phyloP scores from a whole-genome alignment of 331 rosid genomes.

The Dryas integrifolia region DNA sequence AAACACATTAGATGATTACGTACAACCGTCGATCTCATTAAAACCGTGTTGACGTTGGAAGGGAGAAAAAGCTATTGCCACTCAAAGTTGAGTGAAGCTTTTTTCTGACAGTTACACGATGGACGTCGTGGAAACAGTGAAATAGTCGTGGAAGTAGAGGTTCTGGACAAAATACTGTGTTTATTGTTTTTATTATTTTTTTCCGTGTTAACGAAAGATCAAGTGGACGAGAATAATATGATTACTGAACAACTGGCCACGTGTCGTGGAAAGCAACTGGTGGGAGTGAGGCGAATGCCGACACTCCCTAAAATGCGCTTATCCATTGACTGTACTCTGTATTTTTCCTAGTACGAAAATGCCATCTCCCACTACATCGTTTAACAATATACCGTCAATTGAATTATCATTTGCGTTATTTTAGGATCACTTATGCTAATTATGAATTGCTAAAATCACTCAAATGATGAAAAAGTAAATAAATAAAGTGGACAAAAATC shows the following conservation, averaged over 20 bases:
- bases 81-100: conserved; percentile 12
- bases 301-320: conserved; percentile 28
- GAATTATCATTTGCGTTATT: too few relatives aligned
- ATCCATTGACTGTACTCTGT: conserved; percentile 9
- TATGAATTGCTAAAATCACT: too few relatives aligned
- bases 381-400: neutral
- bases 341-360: conserved; percentile 19
- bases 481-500: neutral
- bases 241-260: conserved; percentile 47
- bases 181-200: neutral
- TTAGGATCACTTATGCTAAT: too few relatives aligned
- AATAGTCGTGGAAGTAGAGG: conserved; percentile 7
- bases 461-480: too few relatives aligned
- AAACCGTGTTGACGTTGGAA: conserved; percentile 26
- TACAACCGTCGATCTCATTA: neutral
- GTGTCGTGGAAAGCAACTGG: conserved; percentile 28
- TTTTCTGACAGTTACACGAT: neutral
- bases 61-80: conserved; percentile 8
- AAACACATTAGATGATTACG: conserved; percentile 9
- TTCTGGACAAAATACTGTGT: neutral
- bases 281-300: conserved; percentile 24
- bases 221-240: conserved; percentile 36
- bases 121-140: conserved; percentile 3
- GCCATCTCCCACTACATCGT: neutral
- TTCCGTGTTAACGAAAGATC: neutral